These are phyloP conservation scores for Pleurotus eryngii DNA, from an alignment of 768 basidiomycete genomes.

Conservation along the genomic window DNA sequence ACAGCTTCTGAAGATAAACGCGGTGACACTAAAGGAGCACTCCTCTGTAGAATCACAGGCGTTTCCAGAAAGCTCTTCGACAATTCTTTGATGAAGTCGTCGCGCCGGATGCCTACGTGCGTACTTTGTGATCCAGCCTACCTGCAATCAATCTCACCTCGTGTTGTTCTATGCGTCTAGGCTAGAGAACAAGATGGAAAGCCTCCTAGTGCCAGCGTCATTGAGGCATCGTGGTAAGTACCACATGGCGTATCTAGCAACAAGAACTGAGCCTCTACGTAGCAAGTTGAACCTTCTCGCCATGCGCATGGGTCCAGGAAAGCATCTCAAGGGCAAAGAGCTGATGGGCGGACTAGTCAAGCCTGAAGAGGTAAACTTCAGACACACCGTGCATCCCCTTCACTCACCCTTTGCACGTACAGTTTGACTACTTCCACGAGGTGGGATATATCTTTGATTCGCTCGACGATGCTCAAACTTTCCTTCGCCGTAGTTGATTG, in stretches of 20 bases:
- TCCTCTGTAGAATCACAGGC: constrained; percentile 45
- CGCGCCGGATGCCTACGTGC: constrained; percentile 42
- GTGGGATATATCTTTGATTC: constrained; percentile 23
- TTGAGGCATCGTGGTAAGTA: constrained; percentile 61
- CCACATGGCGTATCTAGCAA: neutral
- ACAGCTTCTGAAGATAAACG: too few species aligned
- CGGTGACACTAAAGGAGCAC: neutral
- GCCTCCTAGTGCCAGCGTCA: constrained; percentile 54
- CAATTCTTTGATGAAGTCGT: constrained; percentile 66
- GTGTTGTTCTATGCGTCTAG: constrained; percentile 27
- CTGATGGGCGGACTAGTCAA: constrained; percentile 82
- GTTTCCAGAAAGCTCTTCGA: constrained; percentile 55
- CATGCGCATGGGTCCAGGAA: constrained; percentile 94
- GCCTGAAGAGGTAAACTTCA: constrained; percentile 58
- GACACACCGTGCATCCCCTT: neutral
- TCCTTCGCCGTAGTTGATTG: constrained; percentile 51
- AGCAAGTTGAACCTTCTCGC: constrained; percentile 69
- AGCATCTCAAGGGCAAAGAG: constrained; percentile 79
- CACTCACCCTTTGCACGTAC: constrained; percentile 16
- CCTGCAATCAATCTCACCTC: constrained; percentile 12
- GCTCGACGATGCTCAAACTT: neutral
- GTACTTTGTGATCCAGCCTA: constrained; percentile 7
- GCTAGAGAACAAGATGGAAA: constrained; percentile 64
- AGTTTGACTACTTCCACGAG: constrained; percentile 90
- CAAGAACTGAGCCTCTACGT: neutral